These are phyloP conservation scores for Taxawa tesnikishii DNA, from an alignment of 2,329 filamentous ascomycete genomes.

Conservation along the genomic window DNA sequence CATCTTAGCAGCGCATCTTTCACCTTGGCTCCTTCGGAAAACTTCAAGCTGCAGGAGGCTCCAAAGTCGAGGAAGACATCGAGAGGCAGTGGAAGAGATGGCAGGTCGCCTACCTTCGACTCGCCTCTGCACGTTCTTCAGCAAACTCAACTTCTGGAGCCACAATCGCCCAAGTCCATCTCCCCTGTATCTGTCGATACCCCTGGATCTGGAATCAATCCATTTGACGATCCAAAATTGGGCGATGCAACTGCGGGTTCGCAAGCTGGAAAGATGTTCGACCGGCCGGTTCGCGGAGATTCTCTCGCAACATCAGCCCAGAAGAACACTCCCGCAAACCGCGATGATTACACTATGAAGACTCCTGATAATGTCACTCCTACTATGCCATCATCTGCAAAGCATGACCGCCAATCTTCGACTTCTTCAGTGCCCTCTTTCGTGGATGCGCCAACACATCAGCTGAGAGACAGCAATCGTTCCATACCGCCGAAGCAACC, in stretches of 20 bases:
- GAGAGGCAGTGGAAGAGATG: constrained; percentile 1
- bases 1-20: constrained; percentile 15
- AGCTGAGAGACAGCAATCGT: background rate
- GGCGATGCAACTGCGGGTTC: constrained; percentile 16
- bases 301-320: constrained; percentile 34
- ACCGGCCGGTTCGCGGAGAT: constrained; percentile 46
- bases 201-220: constrained; percentile 23
- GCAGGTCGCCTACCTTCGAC: constrained; percentile 24
- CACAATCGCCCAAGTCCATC: background rate
- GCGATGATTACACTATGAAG: too few species aligned
- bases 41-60: constrained; percentile 69
- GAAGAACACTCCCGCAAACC: constrained; percentile 6
- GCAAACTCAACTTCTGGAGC: too few species aligned
- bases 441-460: constrained; percentile 20
- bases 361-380: constrained; percentile 21
- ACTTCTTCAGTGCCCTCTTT: constrained; percentile 22
- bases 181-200: constrained; percentile 26
- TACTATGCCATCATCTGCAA: constrained; percentile 16
- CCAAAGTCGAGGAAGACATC: constrained; percentile 50
- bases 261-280: constrained; percentile 24
- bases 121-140: constrained; percentile 18
- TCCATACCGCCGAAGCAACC: constrained; percentile 11
- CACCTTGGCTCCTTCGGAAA: constrained; percentile 19
- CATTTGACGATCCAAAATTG: constrained; percentile 24
- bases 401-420: constrained; percentile 26